Percentiles rank a stretch among this genome's conserved stretches.
Conservation (phyloP, 2,329 filamentous ascomycete species). For the Aspergillus terreus region DNA sequence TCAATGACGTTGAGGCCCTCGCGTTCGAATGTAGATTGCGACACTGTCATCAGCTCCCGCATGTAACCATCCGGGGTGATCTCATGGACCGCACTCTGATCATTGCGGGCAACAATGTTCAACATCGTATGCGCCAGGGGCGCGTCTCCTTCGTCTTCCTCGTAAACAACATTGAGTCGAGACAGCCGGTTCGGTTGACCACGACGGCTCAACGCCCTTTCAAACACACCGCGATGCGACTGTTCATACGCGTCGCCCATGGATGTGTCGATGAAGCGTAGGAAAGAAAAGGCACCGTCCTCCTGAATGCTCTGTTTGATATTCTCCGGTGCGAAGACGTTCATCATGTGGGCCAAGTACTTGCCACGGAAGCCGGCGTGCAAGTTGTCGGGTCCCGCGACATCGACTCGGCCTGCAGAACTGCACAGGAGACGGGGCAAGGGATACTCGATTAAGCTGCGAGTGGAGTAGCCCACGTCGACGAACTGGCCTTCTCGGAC, state of each 20-base stretch:
- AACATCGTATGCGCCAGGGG: constrained; percentile 73
- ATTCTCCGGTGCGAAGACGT: constrained; percentile 82
- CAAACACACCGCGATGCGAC: constrained; percentile 67
- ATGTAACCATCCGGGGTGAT: constrained; percentile 70
- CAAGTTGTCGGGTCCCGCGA: constrained; percentile 68
- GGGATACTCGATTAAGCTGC: constrained; percentile 79
- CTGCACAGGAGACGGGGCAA: constrained; percentile 78
- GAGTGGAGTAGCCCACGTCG: constrained; percentile 79
- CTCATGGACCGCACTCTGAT: constrained; percentile 64
- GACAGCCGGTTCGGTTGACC: constrained; percentile 56
- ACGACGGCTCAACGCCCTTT: constrained; percentile 63
- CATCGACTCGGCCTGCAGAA: constrained; percentile 71
- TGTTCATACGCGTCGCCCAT: constrained; percentile 67
- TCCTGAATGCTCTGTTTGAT: constrained; percentile 61
- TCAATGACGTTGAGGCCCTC: constrained; percentile 76
- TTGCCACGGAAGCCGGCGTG: constrained; percentile 76
- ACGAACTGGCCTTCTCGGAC: constrained; percentile 80
- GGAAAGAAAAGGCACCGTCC: constrained; percentile 75
- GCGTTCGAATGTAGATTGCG: constrained; percentile 60
- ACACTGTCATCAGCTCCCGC: constrained; percentile 73
- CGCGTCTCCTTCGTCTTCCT: constrained; percentile 59
- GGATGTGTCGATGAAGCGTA: constrained; percentile 79
- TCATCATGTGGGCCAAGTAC: constrained; percentile 77
- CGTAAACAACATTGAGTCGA: constrained; percentile 65
- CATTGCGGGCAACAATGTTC: constrained; percentile 69